Evolutionary conservation across 2,329 filamentous ascomycete genomes (phyloP).

Genomic region (Elsinoe australis): DNA sequence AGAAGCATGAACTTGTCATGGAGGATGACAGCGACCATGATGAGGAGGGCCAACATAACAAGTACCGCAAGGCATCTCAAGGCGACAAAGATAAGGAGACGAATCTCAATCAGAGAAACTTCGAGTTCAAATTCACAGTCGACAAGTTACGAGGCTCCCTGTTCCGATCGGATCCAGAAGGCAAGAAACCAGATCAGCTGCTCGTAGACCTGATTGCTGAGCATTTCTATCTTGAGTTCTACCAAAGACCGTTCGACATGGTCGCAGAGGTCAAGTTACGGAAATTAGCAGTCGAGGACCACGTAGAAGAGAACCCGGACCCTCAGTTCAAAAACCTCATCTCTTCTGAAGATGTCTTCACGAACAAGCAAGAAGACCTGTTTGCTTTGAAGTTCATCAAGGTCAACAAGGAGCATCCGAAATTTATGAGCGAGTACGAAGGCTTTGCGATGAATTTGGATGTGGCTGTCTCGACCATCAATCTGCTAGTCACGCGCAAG

Average conservation of each 20-base stretch:
- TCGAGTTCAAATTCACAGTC: slow-evolving; percentile 95
- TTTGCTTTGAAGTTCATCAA: slow-evolving; percentile 83
- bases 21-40: slow-evolving; percentile 62
- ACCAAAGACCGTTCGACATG: slow-evolving; percentile 85
- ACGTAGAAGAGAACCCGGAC: slow-evolving; percentile 76
- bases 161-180: slow-evolving; percentile 75
- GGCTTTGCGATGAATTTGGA: slow-evolving; percentile 91
- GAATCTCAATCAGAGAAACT: slow-evolving; percentile 78
- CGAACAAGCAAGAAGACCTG: slow-evolving; percentile 68
- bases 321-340: slow-evolving; percentile 95
- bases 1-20: slow-evolving; percentile 69
- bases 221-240: slow-evolving; percentile 78
- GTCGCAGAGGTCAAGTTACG: slow-evolving; percentile 82
- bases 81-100: slow-evolving; percentile 36
- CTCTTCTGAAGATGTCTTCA: slow-evolving; percentile 69
- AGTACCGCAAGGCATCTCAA: slow-evolving; percentile 57
- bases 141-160: slow-evolving; percentile 89
- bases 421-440: slow-evolving; percentile 86
- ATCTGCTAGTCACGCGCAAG: slow-evolving; percentile 85
- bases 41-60: slow-evolving; percentile 46
- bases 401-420: slow-evolving; percentile 83
- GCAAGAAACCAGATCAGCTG: slow-evolving; percentile 66
- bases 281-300: slow-evolving; percentile 83
- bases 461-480: slow-evolving; percentile 88
- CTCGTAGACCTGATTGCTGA: slow-evolving; percentile 89